Percentiles rank a stretch among this genome's conserved stretches.
Conservation (phyloP, 192 early-diverging fungal species). For the Piromyces finnis region DNA sequence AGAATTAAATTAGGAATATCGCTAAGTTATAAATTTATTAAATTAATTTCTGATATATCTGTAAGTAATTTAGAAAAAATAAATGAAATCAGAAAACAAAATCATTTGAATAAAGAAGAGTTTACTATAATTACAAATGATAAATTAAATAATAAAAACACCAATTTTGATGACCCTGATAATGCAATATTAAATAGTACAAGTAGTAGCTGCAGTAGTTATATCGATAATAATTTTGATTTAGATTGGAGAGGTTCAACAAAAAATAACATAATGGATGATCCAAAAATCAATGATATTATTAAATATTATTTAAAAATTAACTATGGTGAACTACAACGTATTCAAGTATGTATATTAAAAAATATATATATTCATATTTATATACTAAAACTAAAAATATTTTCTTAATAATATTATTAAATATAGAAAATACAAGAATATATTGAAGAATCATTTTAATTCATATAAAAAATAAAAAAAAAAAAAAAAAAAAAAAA, state of each 20-base stretch:
- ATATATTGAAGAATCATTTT: not conserved
- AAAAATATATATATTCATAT: no score
- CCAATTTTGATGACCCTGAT: not conserved
- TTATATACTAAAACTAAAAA: no score
- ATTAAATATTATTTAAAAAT: not conserved
- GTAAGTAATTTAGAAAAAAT: not conserved
- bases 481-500: no score
- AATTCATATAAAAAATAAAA: no score
- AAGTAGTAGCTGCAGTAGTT: not conserved
- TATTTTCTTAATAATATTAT: not conserved
- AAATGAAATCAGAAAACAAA: not conserved
- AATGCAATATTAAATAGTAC: not conserved
- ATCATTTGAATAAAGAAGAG: not conserved
- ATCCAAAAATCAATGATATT: not conserved
- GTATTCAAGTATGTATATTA: not conserved
- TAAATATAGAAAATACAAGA: not conserved
- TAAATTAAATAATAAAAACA: not conserved
- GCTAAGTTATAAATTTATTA: not conserved
- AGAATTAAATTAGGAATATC: not conserved
- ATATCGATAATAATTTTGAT: not conserved
- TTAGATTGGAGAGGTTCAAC: not conserved
- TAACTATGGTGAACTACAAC: not conserved
- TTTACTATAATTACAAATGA: not conserved
- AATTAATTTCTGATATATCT: not conserved
- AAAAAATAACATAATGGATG: not conserved